Evolutionary conservation across 805 yeast species (phyloP).

Genomic region (Tetrapisispora pingtungensis): DNA sequence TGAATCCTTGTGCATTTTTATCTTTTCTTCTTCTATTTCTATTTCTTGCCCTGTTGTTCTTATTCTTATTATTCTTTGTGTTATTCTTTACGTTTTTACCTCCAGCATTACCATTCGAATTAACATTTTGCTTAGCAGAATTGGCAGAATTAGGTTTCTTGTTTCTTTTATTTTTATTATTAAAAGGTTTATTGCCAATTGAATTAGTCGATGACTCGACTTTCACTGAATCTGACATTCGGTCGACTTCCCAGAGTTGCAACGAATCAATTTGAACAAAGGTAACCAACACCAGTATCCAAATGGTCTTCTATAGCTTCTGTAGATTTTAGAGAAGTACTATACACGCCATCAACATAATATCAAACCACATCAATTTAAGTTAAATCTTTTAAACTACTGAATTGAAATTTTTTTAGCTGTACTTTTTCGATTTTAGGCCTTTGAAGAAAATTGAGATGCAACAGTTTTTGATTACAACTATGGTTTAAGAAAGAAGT

Average conservation of each 20-base stretch:
- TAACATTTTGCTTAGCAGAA: not conserved
- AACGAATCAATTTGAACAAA: no score
- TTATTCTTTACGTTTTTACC: not conserved
- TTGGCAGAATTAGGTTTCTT: not conserved
- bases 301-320: no score
- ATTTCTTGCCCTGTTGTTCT: not conserved
- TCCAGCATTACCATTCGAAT: not conserved
- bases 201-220: not conserved
- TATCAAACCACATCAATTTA: no score
- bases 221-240: not conserved
- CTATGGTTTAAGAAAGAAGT: no score
- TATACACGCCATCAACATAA: no score
- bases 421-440: not conserved
- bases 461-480: no score
- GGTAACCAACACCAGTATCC: no score
- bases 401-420: not conserved
- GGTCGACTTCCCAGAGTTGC: not conserved
- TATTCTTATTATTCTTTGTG: not conserved
- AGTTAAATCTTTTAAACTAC: no score
- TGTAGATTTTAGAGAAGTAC: no score
- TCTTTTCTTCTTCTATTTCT: not conserved
- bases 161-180: not conserved
- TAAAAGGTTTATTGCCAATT: not conserved
- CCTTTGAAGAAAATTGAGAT: not conserved
- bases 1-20: slow-evolving; percentile 5